Conservation (phyloP, 306 rosid species). For the Canavalia gladiata region DNA sequence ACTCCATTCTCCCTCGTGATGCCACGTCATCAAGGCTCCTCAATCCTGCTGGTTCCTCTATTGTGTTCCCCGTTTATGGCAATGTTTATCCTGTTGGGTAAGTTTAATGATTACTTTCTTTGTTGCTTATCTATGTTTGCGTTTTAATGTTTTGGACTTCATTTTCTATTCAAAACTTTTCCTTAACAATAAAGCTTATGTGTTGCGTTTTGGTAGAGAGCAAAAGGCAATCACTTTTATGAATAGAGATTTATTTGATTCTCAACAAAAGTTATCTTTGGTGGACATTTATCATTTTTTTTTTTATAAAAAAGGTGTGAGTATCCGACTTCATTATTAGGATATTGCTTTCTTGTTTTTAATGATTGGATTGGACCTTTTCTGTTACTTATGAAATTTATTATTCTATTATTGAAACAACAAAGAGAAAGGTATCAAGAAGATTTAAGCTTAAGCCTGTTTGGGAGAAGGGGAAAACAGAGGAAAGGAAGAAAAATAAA, state of each 20-base stretch:
- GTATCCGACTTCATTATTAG: slow-evolving; percentile 14
- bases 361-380: background rate
- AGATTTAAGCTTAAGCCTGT: background rate
- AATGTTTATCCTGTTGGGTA: slow-evolving; percentile 94
- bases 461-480: slow-evolving; percentile 3
- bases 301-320: background rate
- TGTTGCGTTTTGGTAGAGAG: slow-evolving; percentile 1
- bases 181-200: background rate
- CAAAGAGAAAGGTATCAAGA: background rate
- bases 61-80: slow-evolving; percentile 75
- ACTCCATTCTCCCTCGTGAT: slow-evolving; percentile 49
- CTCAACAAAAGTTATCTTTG: background rate
- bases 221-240: background rate
- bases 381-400: slow-evolving; percentile 3
- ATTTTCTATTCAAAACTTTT: slow-evolving; percentile 5
- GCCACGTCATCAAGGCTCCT: slow-evolving; percentile 59
- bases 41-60: slow-evolving; percentile 67
- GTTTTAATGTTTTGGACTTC: background rate
- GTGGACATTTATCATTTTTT: background rate
- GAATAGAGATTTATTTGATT: background rate
- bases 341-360: slow-evolving; percentile 3
- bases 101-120: slow-evolving; percentile 7
- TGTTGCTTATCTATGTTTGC: background rate
- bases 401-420: background rate
- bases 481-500: background rate